Base-by-base conservation (phyloP, 2,329 filamentous ascomycete genomes). In the Monilinia polystroma region DNA sequence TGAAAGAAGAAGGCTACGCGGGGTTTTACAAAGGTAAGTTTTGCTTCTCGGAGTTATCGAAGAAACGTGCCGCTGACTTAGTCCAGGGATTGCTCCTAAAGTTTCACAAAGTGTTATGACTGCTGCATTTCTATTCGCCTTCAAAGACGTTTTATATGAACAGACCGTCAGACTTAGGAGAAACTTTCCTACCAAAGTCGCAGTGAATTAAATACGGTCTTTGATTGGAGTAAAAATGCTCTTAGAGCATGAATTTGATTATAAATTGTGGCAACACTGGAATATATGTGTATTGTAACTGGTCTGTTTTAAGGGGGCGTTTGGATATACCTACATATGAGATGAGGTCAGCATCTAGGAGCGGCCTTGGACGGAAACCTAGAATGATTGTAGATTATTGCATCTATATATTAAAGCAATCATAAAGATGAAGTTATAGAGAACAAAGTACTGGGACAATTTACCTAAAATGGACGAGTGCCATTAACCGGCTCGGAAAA, bases 91-190 rank as follows among this genome's bases (percentile, higher is more conserved):
- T 76, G 93, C 89, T 29, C 93, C 95, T 73, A 99, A 99, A 84
- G 90, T 99, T 72, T 93, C 93, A 26, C 95, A 99, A 81, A 97
- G 93, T 76, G 95, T 98, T 56, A 85, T 99, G 69, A 99, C 95
- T 5, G 95, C 95, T 7, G 95, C 95, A 3, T 93, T 98, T 80
- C 82, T 99, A 67, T 99, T 99, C 77, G 95, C 93, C 2, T 97
- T 99, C 82, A 99, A 99, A 83, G 95, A 99, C 77, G 91, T 92
- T 8, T 84, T 99, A 7, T 99, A 98, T 77, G 91, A 92, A 74
- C 87, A 90, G 79, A 93, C 88, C 0, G 80, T 94, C 62, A 85
- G 83, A 73, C 85, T 92, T 43, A 84, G 91, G 62, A 72, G 70
- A 67, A 73, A 70, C 49, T 43, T 75, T 23, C 66, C 74, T 54